Percentiles rank a stretch among this genome's conserved stretches.
phyloP scores from a whole-genome alignment of 2,329 filamentous ascomycete species.

The Phialophora macrospora region DNA sequence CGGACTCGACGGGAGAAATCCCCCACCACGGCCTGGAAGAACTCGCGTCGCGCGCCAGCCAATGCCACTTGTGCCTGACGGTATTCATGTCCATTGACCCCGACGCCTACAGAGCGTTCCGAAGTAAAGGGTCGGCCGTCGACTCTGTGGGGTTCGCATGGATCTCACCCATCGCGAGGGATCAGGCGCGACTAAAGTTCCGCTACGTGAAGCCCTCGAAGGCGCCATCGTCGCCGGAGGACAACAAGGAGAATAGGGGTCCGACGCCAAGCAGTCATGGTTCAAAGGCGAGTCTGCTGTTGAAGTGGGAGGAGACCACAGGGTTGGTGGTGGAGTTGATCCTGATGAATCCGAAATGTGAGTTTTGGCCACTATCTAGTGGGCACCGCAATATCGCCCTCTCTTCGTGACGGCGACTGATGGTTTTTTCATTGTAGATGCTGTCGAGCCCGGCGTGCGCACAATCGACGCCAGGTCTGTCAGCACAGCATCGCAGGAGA shows the following conservation, averaged over 20 bases:
- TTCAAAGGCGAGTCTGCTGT: conserved; percentile 23
- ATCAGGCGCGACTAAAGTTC: conserved; percentile 38
- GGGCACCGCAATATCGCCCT: background rate
- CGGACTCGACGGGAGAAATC: conserved; percentile 32
- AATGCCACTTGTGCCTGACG: conserved; percentile 39
- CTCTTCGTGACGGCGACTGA: background rate
- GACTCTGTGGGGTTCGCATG: conserved; percentile 33
- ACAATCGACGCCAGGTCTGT: conserved; percentile 34
- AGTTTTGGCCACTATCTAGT: conserved; percentile 14
- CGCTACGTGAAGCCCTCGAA: conserved; percentile 33
- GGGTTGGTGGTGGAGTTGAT: conserved; percentile 37
- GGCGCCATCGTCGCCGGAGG: conserved; percentile 6
- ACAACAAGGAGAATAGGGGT: conserved; percentile 18
- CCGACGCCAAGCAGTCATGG: conserved; percentile 25
- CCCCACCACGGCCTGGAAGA: conserved; percentile 37
- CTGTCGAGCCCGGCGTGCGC: conserved; percentile 38
- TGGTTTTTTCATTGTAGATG: conserved; percentile 25
- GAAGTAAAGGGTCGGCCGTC: conserved; percentile 19
- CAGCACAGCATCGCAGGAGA: conserved; percentile 36
- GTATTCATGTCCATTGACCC: conserved; percentile 39
- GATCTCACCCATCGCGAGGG: conserved; percentile 37
- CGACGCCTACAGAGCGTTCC: conserved; percentile 36
- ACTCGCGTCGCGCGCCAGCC: conserved; percentile 36
- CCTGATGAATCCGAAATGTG: conserved; percentile 39
- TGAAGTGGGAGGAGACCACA: conserved; percentile 19